Conservation (phyloP, 106 monocot species). For the Platanthera guangdongensis region DNA sequence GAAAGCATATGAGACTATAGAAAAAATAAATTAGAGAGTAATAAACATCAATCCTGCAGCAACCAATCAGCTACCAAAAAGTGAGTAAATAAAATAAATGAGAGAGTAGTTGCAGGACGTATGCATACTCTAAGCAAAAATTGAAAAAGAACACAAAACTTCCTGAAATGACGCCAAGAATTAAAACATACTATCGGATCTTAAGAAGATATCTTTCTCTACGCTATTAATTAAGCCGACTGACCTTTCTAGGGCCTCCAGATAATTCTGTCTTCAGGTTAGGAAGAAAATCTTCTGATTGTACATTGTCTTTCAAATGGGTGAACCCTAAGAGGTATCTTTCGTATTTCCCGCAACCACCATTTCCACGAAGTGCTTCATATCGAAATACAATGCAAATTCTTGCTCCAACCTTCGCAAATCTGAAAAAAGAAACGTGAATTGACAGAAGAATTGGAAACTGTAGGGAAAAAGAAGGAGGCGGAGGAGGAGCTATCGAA, state of each 20-base stretch:
- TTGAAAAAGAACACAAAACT: too few species aligned
- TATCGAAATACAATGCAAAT: conserved; percentile 14
- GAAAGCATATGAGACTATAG: too few species aligned
- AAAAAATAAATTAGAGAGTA: too few species aligned
- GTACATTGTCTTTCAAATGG: conserved; percentile 3
- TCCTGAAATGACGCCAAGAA: too few species aligned
- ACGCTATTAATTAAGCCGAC: neutral
- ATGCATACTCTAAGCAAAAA: too few species aligned
- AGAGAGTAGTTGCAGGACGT: too few species aligned
- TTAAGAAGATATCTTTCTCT: neutral
- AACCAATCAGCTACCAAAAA: too few species aligned
- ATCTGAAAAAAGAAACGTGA: neutral
- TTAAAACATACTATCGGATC: neutral
- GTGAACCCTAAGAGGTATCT: conserved; percentile 16
- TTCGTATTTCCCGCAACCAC: conserved; percentile 11
- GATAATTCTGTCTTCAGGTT: conserved; percentile 14
- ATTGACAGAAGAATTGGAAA: too few species aligned
- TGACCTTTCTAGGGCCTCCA: conserved; percentile 12
- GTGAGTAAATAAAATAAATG: too few species aligned
- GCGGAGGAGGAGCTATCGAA: too few species aligned
- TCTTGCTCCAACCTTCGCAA: conserved; percentile 12
- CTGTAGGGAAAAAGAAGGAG: too few species aligned
- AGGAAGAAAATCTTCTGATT: conserved; percentile 17
- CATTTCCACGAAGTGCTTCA: conserved; percentile 18
- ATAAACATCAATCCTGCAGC: too few species aligned